These are phyloP conservation scores for Pisolithus tinctorius DNA, from an alignment of 768 basidiomycete genomes.

Conservation along the genomic window DNA sequence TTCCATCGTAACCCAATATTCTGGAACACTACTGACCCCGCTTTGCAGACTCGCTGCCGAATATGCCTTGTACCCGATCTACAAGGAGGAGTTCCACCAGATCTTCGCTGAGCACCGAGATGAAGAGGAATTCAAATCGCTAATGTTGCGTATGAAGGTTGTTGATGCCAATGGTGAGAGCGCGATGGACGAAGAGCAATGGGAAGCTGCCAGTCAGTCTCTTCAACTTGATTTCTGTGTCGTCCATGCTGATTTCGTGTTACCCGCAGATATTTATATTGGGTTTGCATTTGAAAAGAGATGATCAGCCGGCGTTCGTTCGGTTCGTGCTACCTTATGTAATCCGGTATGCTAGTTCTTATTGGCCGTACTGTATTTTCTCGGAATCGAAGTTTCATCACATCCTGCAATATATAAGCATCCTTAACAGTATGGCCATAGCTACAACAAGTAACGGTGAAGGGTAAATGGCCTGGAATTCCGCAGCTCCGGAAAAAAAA, in stretches of 20 bases:
- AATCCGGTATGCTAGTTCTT: too few relatives aligned
- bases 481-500: constrained; percentile 9
- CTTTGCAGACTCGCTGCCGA: constrained; percentile 70
- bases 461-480: neutral
- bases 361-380: too few relatives aligned
- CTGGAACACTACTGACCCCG: constrained; percentile 8
- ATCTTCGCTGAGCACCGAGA: constrained; percentile 79
- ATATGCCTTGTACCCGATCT: constrained; percentile 66
- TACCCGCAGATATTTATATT: constrained; percentile 74
- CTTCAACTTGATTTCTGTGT: neutral
- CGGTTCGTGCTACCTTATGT: neutral
- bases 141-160: constrained; percentile 89
- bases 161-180: constrained; percentile 81
- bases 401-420: too few relatives aligned
- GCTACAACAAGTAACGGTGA: neutral
- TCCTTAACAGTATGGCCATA: neutral
- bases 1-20: neutral
- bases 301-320: constrained; percentile 12
- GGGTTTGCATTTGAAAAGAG: constrained; percentile 87
- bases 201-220: constrained; percentile 96
- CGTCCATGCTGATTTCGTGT: neutral
- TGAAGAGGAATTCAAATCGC: constrained; percentile 71
- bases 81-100: constrained; percentile 87
- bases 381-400: too few relatives aligned
- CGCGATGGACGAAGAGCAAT: constrained; percentile 90